Evolutionary conservation across 192 early-diverging fungal species (phyloP).

Genomic region (Podila clonocystis): DNA sequence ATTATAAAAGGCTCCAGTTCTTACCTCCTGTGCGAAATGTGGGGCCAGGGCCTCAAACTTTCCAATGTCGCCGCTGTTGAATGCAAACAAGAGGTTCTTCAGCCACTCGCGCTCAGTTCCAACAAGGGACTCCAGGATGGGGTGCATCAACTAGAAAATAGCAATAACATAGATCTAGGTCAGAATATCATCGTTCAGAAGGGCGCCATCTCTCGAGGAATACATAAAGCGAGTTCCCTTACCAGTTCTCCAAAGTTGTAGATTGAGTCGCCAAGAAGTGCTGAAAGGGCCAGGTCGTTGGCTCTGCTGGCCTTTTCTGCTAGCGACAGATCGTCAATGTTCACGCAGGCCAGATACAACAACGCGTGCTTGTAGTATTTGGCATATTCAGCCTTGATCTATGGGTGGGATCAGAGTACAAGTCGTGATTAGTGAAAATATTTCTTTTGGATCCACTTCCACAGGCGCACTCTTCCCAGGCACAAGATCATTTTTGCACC

Average conservation of each 20-base stretch:
- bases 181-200: not conserved
- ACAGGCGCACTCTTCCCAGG: not conserved
- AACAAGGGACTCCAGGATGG: conserved; percentile 80
- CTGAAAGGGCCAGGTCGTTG: conserved; percentile 90
- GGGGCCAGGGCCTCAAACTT: conserved; percentile 85
- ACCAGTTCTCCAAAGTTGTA: conserved; percentile 99
- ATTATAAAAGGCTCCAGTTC: not conserved
- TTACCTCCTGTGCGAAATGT: conserved; percentile 39
- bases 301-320: conserved; percentile 90
- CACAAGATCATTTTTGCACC: conserved; percentile 50
- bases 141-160: conserved; percentile 83
- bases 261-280: conserved; percentile 92
- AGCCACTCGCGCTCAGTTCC: conserved; percentile 90
- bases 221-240: not conserved
- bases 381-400: conserved; percentile 90
- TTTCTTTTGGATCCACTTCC: not conserved
- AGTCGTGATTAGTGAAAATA: not conserved
- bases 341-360: conserved; percentile 91
- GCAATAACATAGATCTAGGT: conserved; percentile 5
- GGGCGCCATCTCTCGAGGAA: too few relatives aligned
- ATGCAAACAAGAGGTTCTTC: conserved; percentile 83
- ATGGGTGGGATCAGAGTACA: conserved; percentile 7
- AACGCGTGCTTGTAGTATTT: conserved; percentile 97
- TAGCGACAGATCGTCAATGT: conserved; percentile 79
- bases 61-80: conserved; percentile 94